These are phyloP conservation scores for Flueggea neowawraea DNA, from an alignment of 441 rosid species.

Conservation along the genomic window DNA sequence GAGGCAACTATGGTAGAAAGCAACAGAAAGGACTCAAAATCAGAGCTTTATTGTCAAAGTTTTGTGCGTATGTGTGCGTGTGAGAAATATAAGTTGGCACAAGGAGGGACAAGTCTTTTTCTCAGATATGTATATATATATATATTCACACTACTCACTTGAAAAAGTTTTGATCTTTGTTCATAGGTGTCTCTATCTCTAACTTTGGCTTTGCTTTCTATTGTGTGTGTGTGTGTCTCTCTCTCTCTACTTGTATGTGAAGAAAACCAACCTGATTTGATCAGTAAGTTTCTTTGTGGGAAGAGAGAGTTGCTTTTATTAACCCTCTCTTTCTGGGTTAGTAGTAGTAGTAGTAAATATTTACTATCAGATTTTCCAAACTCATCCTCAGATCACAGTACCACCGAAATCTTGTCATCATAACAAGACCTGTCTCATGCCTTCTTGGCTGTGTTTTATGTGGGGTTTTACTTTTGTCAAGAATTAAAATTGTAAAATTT, in stretches of 20 bases:
- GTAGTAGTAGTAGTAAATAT: background rate
- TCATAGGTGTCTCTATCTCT: constrained; percentile 46
- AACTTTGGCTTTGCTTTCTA: constrained; percentile 13
- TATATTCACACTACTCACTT: constrained; percentile 8
- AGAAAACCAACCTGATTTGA: constrained; percentile 57
- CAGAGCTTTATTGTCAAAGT: constrained; percentile 58
- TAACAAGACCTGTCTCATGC: too few relatives aligned
- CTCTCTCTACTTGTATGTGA: constrained; percentile 49
- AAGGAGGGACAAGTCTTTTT: constrained; percentile 36
- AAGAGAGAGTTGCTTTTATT: background rate
- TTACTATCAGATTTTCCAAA: too few relatives aligned
- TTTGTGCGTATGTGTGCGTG: constrained; percentile 27
- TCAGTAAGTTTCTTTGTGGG: background rate
- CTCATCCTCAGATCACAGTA: too few relatives aligned
- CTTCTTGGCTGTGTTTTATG: too few relatives aligned
- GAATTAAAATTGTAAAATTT: background rate
- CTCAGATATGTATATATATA: constrained; percentile 25
- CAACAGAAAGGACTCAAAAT: constrained; percentile 24
- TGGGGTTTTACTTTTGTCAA: too few relatives aligned
- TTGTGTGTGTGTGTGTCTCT: constrained; percentile 4
- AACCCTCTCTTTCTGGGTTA: constrained; percentile 8
- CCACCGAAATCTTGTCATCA: too few relatives aligned
- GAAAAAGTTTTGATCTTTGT: constrained; percentile 32
- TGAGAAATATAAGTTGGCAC: constrained; percentile 33
- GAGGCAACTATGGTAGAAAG: too few relatives aligned